phyloP scores from a whole-genome alignment of 345 rosid genomes.

The Conringia planisiliqua region DNA sequence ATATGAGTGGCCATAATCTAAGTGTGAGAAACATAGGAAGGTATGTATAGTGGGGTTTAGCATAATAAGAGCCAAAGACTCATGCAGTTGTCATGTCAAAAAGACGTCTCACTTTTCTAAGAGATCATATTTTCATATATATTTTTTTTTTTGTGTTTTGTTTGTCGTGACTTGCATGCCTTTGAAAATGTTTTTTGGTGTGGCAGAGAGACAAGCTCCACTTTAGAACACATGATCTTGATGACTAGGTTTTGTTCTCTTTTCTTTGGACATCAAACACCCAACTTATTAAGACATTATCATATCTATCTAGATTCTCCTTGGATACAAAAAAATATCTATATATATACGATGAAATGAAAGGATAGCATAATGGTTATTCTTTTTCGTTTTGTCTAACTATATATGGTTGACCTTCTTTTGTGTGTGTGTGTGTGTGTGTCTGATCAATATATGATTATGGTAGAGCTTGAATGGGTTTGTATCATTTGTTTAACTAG shows the following conservation, averaged over 20 bases:
- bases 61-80: constrained; percentile 25
- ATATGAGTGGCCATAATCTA: constrained; percentile 1
- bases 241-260: constrained; percentile 33
- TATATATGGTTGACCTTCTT: too few relatives aligned
- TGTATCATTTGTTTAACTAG: background rate
- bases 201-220: constrained; percentile 30
- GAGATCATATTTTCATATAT: background rate
- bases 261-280: constrained; percentile 34
- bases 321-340: background rate
- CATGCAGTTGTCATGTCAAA: constrained; percentile 26
- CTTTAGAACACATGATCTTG: constrained; percentile 33
- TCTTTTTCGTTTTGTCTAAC: background rate
- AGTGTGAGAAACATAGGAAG: constrained; percentile 20
- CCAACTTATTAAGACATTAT: constrained; percentile 11
- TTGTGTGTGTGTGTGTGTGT: too few relatives aligned
- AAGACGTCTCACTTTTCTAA: constrained; percentile 17
- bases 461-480: background rate
- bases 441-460: too few relatives aligned
- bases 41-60: constrained; percentile 21
- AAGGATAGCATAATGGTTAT: background rate
- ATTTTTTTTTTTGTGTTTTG: background rate
- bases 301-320: constrained; percentile 14
- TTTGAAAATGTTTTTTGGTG: background rate
- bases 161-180: constrained; percentile 36
- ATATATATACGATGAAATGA: background rate